phyloP scores from a whole-genome alignment of 768 basidiomycete genomes.

The Tephrocybe sp. region DNA sequence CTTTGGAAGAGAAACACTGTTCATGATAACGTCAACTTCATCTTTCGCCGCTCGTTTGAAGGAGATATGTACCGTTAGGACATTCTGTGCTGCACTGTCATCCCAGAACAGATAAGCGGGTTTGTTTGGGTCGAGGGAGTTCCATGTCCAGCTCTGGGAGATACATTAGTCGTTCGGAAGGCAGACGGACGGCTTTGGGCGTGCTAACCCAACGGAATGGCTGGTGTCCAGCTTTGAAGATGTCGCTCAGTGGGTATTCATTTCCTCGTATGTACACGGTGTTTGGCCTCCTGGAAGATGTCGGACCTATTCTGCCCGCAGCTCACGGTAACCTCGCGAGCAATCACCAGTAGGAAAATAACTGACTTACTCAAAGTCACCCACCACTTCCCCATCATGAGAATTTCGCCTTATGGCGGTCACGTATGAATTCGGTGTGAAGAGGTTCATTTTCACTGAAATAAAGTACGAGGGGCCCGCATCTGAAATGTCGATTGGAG shows the following conservation, averaged over 20 bases:
- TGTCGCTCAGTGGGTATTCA: conserved; percentile 34
- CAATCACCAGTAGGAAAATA: background rate
- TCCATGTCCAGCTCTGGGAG: conserved; percentile 35
- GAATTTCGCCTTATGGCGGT: conserved; percentile 40
- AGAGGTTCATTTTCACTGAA: conserved; percentile 46
- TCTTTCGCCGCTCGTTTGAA: no score
- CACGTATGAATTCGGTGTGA: conserved; percentile 46
- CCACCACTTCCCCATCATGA: conserved; percentile 41
- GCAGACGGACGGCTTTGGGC: background rate
- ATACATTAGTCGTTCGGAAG: background rate
- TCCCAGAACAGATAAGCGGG: conserved; percentile 32
- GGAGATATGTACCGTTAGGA: conserved; percentile 24
- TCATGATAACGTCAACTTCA: no score
- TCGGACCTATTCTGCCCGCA: conserved; percentile 27
- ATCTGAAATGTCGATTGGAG: conserved; percentile 26
- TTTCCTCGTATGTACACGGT: conserved; percentile 35
- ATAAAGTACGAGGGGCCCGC: conserved; percentile 41
- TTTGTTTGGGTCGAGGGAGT: conserved; percentile 25
- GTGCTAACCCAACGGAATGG: conserved; percentile 32
- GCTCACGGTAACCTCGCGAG: background rate
- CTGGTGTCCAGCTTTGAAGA: conserved; percentile 29
- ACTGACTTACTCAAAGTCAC: conserved; percentile 44
- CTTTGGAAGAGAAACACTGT: conserved; percentile 42
- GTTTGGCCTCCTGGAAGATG: conserved; percentile 26
- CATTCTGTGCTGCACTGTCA: conserved; percentile 28